Base-by-base conservation (phyloP, 805 yeast genomes). In the Ogataea degrootiae region DNA sequence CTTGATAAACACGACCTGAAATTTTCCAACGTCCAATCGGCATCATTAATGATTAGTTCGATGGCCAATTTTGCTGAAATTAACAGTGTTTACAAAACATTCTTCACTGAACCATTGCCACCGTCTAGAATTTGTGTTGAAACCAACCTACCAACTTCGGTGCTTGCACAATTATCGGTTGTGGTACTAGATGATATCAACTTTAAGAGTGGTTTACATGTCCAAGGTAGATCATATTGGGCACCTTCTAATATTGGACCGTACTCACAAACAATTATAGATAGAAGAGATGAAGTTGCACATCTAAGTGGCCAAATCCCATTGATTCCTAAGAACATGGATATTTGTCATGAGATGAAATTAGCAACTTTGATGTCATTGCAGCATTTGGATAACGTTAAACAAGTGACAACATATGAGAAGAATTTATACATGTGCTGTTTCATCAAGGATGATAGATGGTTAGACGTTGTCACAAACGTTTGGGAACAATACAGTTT, bases 241-340 rank as follows among this genome's bases (percentile, higher is more conserved):
- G 98, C 97, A 0, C 99, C 99, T 0, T 92, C 96, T 35, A 94
- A 94, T 56, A 94, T 94, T 41, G 99, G 99, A 0, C 99, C 99
- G 0, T 94, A 94, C 62, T 92, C 99, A 0, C 99, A 94, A 65
- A 78, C 91, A 0, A 79, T 82, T 11, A 65, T 76, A 5, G 82
- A 80, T 52, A 63, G 59, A 14, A 61, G 61, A 17, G 77, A 80
- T 47, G 66, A 74, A 26, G 65, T 81, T 7, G 82, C 85, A 2
- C 72, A 75, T 35, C 63, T 91, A 12, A 87, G 97, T 43, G 99
- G 99, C 0, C 98, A 94, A 68, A 91, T 94, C 36, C 95, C 96
- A 2, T 70, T 94, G 37, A 63, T 83, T 2, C 97, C 99, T 0
- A 65, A 78, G 1, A 64, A 78, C 12, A 86, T 92, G 91, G 74